Evolutionary conservation across 768 basidiomycete genomes (phyloP), one percentile per base, ranked within the genome.

Genomic region (Pleurotus pulmonarius): DNA sequence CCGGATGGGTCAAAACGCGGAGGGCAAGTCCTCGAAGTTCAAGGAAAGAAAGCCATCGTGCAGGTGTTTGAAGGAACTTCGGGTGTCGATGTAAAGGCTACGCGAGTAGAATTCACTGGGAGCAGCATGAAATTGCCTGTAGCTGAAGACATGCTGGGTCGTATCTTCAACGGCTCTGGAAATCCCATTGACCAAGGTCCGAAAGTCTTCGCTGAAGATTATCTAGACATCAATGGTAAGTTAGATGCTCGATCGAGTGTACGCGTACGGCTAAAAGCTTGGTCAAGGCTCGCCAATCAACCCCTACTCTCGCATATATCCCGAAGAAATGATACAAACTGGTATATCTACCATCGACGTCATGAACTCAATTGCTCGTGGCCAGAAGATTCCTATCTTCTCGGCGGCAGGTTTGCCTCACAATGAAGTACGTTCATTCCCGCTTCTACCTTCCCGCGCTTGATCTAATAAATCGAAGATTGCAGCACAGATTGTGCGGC

Each of bases 301-400:
- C 71, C 94, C 94, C 18, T 96, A 87, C 72, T 92, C 92, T 60
- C 94, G 97, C 70, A 98, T 98, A 76, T 98, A 99, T 77, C 97
- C 97, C 58, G 97, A 98, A 74, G 97, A 99, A 76, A 99, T 99
- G 97, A 98, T 99, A 61, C 97, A 99, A 73, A 99, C 97, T 37
- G 97, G 97, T 74, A 98, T 98, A 67, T 99, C 97, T 44, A 99
- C 97, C 22, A 95, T 96, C 67, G 94, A 96, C 70, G 85, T 85
- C 43, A 96, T 96, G 94, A 95, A 99, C 76, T 96, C 96, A 57
- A 99, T 99, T 69, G 97, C 97, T 59, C 94, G 97, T 75, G 97
- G 97, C 11, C 97, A 99, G 75, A 99, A 99, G 84, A 98, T 99
- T 63, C 97, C 97, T 59, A 99, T 99, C 70, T 99, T 99, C 80